Base-by-base conservation (phyloP, 805 yeast genomes). In the Starmerella apis region DNA sequence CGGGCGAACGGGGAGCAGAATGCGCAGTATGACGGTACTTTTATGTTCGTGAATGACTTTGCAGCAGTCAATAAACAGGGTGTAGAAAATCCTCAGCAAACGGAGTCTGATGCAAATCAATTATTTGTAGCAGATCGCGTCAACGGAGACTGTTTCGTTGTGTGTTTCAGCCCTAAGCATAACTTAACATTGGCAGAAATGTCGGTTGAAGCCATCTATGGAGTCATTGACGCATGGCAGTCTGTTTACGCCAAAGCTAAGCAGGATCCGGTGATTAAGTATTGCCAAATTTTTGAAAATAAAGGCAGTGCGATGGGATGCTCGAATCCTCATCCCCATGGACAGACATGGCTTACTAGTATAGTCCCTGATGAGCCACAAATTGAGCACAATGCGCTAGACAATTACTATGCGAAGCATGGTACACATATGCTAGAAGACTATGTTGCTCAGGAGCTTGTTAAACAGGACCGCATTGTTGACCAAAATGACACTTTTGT, bases 251-350 rank as follows among this genome's bases (percentile, higher is more conserved):
- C 59, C 19, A 69, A 67, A 27, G 67, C 81, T 33, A 54, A 54
- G 13, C 57, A 59, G 16, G 63, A 65, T n/a, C 64, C 66, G 2
- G 66, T 64, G 28, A 77, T 82, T 27, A 56, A 53, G 22, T 81
- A 82, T 64, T 65, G 81, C 53, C 87, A 81, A 66, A 79, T 82
- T 33, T 82, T 82, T 61, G 90, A 82, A 63, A 82, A 82, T 63
- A 82, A 82, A 64, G 88, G 88, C 27, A 70, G 79, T 37, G 82
- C 84, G 5, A 82, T 82, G 88, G 88, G 88, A 35, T 82, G 88
- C 61, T 81, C 86, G 3, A 82, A 82, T 61, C 82, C 86, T 2
- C 90, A 82, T 65, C 87, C 88, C 7, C 90, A 82, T 55, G 86
- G 88, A 24, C 90, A 82, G 66, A 85, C 83, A 13, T 82, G 90